Evolutionary conservation across 1,284 basidiomycete species (phyloP).

Genomic region (Ceratobasidium sp.): DNA sequence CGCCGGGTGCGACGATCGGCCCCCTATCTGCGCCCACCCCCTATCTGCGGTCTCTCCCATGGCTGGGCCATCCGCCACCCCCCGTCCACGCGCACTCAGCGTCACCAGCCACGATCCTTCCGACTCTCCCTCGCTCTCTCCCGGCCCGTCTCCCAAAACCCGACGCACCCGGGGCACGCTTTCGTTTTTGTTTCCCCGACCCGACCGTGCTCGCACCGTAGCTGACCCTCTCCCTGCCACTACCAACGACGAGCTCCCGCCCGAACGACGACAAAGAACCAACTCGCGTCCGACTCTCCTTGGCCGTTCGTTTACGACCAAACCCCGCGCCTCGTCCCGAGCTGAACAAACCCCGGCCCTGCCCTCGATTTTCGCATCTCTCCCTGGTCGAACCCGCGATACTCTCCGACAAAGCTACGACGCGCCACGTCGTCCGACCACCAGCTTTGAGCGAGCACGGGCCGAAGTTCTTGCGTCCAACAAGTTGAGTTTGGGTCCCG

Average conservation of each 20-base stretch:
- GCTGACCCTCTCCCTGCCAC: neutral
- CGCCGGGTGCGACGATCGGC: constrained; percentile 34
- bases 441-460: constrained; percentile 9
- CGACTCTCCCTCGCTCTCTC: neutral
- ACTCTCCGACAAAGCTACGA: constrained; percentile 26
- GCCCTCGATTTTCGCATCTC: constrained; percentile 20
- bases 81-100: constrained; percentile 12
- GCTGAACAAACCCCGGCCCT: constrained; percentile 5
- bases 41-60: constrained; percentile 2
- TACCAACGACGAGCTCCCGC: neutral
- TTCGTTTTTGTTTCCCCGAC: constrained; percentile 10
- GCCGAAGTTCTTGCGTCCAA: neutral
- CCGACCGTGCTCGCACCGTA: neutral
- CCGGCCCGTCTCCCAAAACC: constrained; percentile 7
- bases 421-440: neutral
- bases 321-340: constrained; percentile 3
- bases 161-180: constrained; percentile 14
- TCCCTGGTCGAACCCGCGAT: constrained; percentile 19
- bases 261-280: neutral
- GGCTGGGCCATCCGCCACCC: constrained; percentile 17
- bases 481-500: neutral
- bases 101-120: neutral
- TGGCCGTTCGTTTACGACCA: constrained; percentile 16
- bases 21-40: constrained; percentile 13
- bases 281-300: constrained; percentile 4